phyloP scores from a whole-genome alignment of 768 basidiomycete genomes.

The Mycena albidolilacea region DNA sequence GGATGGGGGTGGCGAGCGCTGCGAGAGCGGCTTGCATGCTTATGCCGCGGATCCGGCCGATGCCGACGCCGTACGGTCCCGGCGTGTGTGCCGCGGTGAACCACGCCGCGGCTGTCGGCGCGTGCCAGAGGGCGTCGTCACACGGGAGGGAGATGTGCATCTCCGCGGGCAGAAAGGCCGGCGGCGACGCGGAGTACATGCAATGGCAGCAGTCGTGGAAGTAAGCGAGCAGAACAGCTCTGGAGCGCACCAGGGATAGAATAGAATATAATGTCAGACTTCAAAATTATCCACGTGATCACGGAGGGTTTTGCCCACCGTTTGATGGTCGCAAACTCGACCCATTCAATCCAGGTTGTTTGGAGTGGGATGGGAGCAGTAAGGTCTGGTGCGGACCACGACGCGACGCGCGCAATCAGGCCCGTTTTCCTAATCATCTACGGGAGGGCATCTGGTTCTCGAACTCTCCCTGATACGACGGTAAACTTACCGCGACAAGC shows the following conservation, averaged over 20 bases:
- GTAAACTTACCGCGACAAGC: constrained; percentile 69
- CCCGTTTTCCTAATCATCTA: constrained; percentile 66
- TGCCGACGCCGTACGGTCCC: constrained; percentile 58
- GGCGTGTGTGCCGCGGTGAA: constrained; percentile 54
- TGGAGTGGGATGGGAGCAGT: constrained; percentile 55
- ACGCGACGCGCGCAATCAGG: constrained; percentile 57
- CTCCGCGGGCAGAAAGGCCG: constrained; percentile 63
- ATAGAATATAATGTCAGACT: background rate
- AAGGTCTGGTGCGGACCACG: constrained; percentile 61
- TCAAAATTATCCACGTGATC: background rate
- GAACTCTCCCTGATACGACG: background rate
- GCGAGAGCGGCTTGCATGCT: constrained; percentile 56
- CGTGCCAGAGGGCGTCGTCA: constrained; percentile 69
- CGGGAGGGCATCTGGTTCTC: background rate
- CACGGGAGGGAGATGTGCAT: constrained; percentile 69
- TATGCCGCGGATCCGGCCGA: constrained; percentile 53
- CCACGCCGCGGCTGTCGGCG: constrained; percentile 65
- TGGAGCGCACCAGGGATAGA: constrained; percentile 19
- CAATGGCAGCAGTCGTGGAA: constrained; percentile 70
- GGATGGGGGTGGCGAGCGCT: constrained; percentile 42
- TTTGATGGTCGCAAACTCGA: constrained; percentile 68
- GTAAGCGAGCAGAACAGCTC: constrained; percentile 64
- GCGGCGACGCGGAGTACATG: constrained; percentile 66
- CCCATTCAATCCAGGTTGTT: constrained; percentile 70
- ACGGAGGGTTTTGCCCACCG: constrained; percentile 54